Base-by-base conservation (phyloP, 805 yeast species). In the Kurtzmaniella fragi region DNA sequence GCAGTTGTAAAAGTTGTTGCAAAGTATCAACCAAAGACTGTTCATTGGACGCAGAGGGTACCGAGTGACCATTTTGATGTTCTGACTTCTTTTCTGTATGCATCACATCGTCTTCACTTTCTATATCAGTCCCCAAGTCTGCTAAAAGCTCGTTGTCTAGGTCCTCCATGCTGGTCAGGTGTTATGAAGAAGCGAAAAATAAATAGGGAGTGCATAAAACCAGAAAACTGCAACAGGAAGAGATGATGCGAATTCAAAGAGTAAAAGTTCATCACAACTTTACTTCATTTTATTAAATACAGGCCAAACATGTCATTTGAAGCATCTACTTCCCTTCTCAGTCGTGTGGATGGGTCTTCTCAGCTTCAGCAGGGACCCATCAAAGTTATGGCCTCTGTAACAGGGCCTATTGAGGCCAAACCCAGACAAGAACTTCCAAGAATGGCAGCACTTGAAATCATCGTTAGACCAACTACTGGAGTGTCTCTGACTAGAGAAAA, bases 361-460 rank as follows among this genome's bases (percentile, higher is more conserved):
- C 73, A 73, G 17, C 67, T 80, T 41, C 55, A 62, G 12, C 56
- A 63, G n/a, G 77, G 74, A 2, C 57, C 58, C 13, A 77, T 84
- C 1, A 75, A 75, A 41, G 80, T 84, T 2, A 61, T 90, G 2
- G 78, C 82, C 32, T 80, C 96, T 0, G 90, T 91, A 1, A 75
- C 90, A 1, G 99, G 99, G 0, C 99, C 99, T 0, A 74, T 91
- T 25, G 97, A 91, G 52, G 81, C 87, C 9, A 83, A 82, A 56
- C 61, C 78, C 11, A 75, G 91, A 49, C 95, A 89, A 54, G 98
- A 91, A 56, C 59, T 81, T 27, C 96, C 97, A 9, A 81, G 84
- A 12, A 67, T 72, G 33, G 82, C 91, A 12, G 80, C 86, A 13
- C 57, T 93, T 13, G 96, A 89, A 57, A 73, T 93, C 6, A 75